Evolutionary conservation across 257 asterid genomes (phyloP), one percentile per base, ranked within the genome.

Genomic region (Capsicum chinense): DNA sequence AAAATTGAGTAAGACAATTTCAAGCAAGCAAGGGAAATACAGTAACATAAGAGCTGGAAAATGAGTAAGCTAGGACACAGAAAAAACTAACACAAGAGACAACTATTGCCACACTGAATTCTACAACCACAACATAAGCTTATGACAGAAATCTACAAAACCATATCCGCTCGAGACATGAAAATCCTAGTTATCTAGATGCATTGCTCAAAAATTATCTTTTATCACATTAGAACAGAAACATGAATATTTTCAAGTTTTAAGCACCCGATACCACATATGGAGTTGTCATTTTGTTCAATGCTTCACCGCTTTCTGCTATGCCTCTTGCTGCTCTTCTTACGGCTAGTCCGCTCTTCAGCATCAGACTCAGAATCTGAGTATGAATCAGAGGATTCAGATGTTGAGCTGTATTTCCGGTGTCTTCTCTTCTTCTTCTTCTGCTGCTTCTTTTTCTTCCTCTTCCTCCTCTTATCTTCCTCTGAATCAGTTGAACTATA

Each of bases 321-420:
- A 82, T 88, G 91, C 89, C 89, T 87, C 94, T 47, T 91, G 92
- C 84, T 91, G 79, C 93, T 89, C 93, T 91, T 93, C 82, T 89
- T 92, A 79, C 93, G 83, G 83, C 94, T 91, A 79, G 93, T 90
- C 90, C 88, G 85, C 63, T 89, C 97, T 85, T 93, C 98, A 7
- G 98, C 92, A 76, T 94, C 99, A 39, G 98, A 94, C 80, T 88
- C 99, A 0, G 98, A 94, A 62, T 92, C 98, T 0, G 99, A 95
- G 42, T 85, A 91, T 2, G 97, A 92, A 79, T 93, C 97, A 14
- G 97, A 93, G 6, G 97, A 90, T 58, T 94, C 98, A 3, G 98
- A 95, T 0, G 97, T 89, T 10, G 97, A 93, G 87, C 94, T 92
- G 82, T 87, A 78, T 67, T 70, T 88, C 83, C 92, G 74, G 85